These are phyloP conservation scores for Coccinonectria pachysandricola DNA, from an alignment of 2,329 filamentous ascomycete genomes.

Conservation along the genomic window DNA sequence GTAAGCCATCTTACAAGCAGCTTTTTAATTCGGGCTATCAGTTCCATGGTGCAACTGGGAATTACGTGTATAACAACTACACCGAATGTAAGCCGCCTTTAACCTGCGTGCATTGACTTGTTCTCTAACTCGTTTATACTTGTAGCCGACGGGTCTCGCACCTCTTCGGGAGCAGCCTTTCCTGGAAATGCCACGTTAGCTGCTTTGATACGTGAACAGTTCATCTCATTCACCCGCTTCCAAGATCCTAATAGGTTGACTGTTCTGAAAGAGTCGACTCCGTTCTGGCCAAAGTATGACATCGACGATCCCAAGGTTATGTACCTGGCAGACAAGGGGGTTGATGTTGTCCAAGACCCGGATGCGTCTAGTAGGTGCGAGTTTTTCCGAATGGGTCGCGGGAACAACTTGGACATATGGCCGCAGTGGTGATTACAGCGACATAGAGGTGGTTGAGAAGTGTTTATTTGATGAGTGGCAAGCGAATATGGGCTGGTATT, in stretches of 20 bases:
- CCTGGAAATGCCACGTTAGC: slow-evolving; percentile 3
- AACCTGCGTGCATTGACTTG: too few relatives aligned
- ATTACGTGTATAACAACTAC: slow-evolving; percentile 2
- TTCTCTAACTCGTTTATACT: background rate
- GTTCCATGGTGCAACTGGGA: slow-evolving; percentile 3
- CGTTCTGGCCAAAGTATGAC: slow-evolving; percentile 1
- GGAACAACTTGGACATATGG: too few relatives aligned
- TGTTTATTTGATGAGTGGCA: too few relatives aligned
- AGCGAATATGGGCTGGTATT: too few relatives aligned
- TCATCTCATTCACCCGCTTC: slow-evolving; percentile 3
- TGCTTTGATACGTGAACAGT: slow-evolving; percentile 1
- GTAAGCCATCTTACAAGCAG: slow-evolving; percentile 1
- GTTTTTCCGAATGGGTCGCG: too few relatives aligned
- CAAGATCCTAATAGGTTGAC: slow-evolving; percentile 1
- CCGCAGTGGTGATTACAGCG: too few relatives aligned
- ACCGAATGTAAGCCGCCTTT: too few relatives aligned
- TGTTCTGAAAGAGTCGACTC: background rate
- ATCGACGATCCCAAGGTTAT: background rate
- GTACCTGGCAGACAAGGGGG: background rate
- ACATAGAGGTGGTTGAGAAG: too few relatives aligned
- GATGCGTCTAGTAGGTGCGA: slow-evolving; percentile 1
- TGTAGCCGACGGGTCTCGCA: slow-evolving; percentile 2
- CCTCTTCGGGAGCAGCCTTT: background rate
- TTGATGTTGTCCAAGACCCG: slow-evolving; percentile 1
- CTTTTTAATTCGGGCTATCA: slow-evolving; percentile 4